A percentile compares a stretch with the other conserved stretches of the same genome.
Conservation (phyloP, 208 protist species). For the Angomonas deanei region DNA sequence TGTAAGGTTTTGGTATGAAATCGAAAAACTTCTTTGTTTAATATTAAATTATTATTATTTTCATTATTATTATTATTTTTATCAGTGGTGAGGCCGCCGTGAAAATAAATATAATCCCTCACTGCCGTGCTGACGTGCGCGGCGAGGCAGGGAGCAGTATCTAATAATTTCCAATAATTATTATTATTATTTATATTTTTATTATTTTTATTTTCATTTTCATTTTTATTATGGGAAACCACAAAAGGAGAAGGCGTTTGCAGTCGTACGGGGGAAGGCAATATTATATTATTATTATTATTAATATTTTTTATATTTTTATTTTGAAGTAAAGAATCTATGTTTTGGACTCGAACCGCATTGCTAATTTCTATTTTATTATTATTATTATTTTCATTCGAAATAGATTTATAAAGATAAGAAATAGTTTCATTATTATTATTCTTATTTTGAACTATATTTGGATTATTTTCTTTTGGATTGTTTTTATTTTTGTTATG, state of each 20-base stretch:
- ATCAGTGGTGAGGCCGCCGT: not conserved
- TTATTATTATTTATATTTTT: not conserved
- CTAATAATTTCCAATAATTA: not conserved
- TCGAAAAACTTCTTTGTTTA: not conserved
- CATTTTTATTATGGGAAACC: not conserved
- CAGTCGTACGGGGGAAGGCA: not conserved
- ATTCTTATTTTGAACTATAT: not conserved
- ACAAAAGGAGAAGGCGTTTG: not conserved
- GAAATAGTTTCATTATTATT: not conserved
- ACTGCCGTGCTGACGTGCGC: not conserved
- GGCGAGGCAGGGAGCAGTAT: not conserved
- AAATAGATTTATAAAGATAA: constrained; percentile 1
- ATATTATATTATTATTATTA: not conserved
- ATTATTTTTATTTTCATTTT: not conserved
- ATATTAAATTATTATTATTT: not conserved
- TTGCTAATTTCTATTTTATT: not conserved
- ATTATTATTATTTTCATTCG: not conserved
- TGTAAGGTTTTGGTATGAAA: not conserved
- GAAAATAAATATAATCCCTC: not conserved
- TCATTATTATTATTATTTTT: constrained; percentile 1
- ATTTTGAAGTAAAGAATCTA: not conserved
- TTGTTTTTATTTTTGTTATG: not conserved
- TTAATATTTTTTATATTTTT: not conserved
- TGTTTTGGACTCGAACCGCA: not conserved
- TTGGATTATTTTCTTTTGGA: not conserved